These are phyloP conservation scores for Rubus idaeus DNA, from an alignment of 306 rosid species.

Conservation along the genomic window DNA sequence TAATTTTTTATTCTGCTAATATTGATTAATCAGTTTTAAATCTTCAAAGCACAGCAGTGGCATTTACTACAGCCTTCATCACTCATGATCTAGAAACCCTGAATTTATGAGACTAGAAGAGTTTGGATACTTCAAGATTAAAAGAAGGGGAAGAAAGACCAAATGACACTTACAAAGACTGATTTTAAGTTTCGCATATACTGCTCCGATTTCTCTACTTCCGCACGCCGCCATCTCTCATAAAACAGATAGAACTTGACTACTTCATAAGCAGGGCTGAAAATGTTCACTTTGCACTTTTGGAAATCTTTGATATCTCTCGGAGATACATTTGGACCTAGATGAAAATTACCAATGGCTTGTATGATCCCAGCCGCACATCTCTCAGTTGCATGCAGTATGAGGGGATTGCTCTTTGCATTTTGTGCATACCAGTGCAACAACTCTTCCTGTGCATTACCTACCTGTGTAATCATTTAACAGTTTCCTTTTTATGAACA, in stretches of 20 bases:
- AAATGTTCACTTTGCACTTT: conserved; percentile 23
- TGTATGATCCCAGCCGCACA: conserved; percentile 85
- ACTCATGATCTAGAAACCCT: background rate
- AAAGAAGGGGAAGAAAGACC: background rate
- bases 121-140: background rate
- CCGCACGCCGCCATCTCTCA: conserved; percentile 76
- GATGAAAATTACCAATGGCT: conserved; percentile 61
- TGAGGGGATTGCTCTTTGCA: conserved; percentile 40
- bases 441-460: conserved; percentile 77
- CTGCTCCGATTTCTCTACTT: conserved; percentile 53
- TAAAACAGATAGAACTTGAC: conserved; percentile 61
- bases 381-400: conserved; percentile 63
- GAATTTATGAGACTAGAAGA: background rate
- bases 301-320: conserved; percentile 54
- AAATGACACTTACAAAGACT: conserved; percentile 52
- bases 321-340: conserved; percentile 72
- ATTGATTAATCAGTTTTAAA: background rate
- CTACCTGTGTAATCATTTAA: conserved; percentile 43
- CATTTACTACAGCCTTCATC: background rate
- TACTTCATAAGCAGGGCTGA: conserved; percentile 51
- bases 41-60: background rate
- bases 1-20: background rate
- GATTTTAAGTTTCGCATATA: conserved; percentile 44
- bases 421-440: conserved; percentile 60
- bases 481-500: background rate